These are phyloP conservation scores for Didymella pinodella DNA, from an alignment of 2,329 filamentous ascomycete genomes.

Conservation along the genomic window DNA sequence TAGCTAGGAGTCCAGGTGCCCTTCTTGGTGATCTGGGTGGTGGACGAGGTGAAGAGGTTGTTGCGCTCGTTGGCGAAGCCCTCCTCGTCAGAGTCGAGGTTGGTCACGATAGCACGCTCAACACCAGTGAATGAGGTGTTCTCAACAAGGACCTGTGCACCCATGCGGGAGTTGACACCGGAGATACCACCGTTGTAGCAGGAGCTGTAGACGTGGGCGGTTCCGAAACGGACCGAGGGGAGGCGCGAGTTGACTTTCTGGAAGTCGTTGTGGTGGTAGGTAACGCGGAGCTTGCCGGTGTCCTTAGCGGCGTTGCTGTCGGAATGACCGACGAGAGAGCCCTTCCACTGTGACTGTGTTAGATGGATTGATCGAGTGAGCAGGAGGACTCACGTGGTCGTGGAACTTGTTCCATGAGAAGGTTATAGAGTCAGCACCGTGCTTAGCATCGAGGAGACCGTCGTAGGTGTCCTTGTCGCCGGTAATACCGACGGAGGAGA, in stretches of 20 bases:
- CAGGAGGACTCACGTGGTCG: conserved; percentile 55
- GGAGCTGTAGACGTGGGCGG: conserved; percentile 67
- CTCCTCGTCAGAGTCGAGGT: conserved; percentile 64
- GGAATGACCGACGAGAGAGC: conserved; percentile 66
- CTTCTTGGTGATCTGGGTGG: conserved; percentile 52
- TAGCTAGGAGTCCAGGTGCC: conserved; percentile 64
- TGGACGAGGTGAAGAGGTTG: conserved; percentile 53
- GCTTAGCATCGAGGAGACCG: conserved; percentile 66
- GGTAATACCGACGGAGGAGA: conserved; percentile 61
- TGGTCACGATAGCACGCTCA: conserved; percentile 64
- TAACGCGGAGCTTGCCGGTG: conserved; percentile 67
- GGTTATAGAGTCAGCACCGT: conserved; percentile 68
- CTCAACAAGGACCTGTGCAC: conserved; percentile 56
- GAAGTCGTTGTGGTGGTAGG: conserved; percentile 73
- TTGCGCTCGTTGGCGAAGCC: conserved; percentile 57
- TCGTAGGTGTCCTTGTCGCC: conserved; percentile 46
- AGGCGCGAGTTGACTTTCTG: conserved; percentile 68
- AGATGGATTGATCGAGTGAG: conserved; percentile 5
- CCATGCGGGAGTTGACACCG: conserved; percentile 55
- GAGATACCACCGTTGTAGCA: conserved; percentile 51
- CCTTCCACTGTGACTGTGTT: conserved; percentile 58
- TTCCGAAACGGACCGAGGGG: conserved; percentile 71
- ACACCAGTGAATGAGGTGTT: conserved; percentile 64
- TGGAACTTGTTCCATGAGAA: conserved; percentile 62
- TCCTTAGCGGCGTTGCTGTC: conserved; percentile 63